Conservation (phyloP, 2,329 filamentous ascomycete species). For the Talaromyces marneffei region DNA sequence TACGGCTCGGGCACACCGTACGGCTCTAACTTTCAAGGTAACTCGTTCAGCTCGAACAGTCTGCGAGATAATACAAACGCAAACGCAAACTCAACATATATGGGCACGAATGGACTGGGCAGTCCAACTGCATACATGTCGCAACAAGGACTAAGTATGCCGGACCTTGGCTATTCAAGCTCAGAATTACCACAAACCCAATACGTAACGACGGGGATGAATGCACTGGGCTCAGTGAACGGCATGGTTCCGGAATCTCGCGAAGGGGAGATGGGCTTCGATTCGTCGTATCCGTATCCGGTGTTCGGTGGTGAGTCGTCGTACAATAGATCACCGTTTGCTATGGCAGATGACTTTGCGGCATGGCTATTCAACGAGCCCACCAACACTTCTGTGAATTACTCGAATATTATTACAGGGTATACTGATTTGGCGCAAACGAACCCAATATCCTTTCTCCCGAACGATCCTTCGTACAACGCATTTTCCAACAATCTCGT, state of each 20-base stretch:
- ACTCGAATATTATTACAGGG: slow-evolving; percentile 34
- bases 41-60: slow-evolving; percentile 17
- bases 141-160: slow-evolving; percentile 19
- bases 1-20: slow-evolving; percentile 22
- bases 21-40: slow-evolving; percentile 14
- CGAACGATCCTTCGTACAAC: slow-evolving; percentile 44
- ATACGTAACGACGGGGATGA: slow-evolving; percentile 18
- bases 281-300: slow-evolving; percentile 56
- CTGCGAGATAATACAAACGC: slow-evolving; percentile 18
- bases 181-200: neutral
- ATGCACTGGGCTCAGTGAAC: slow-evolving; percentile 21
- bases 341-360: slow-evolving; percentile 81
- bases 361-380: slow-evolving; percentile 75
- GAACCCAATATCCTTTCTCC: slow-evolving; percentile 45
- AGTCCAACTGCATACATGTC: slow-evolving; percentile 9
- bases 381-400: slow-evolving; percentile 48
- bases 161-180: slow-evolving; percentile 16
- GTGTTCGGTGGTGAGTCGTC: slow-evolving; percentile 74
- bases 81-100: slow-evolving; percentile 14
- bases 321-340: slow-evolving; percentile 79
- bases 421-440: slow-evolving; percentile 40
- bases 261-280: slow-evolving; percentile 30
- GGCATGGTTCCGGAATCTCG: slow-evolving; percentile 23
- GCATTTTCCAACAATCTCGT: slow-evolving; percentile 45
- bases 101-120: neutral